phyloP scores from a whole-genome alignment of 129 eudicot genomes.

The Ambrosia trifida region DNA sequence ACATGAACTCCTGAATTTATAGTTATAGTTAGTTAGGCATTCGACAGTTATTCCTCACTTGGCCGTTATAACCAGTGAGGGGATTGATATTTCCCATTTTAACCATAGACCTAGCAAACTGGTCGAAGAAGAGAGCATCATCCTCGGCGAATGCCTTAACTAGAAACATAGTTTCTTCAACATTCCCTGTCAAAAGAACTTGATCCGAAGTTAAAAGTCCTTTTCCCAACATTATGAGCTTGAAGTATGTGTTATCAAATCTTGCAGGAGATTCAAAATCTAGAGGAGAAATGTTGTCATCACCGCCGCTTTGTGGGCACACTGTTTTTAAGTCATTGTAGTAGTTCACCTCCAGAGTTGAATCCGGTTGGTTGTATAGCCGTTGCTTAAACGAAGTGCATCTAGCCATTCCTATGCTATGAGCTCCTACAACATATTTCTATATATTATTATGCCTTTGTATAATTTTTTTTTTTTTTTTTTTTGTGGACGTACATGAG shows the following conservation, averaged over 20 bases:
- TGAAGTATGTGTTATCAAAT: constrained; percentile 87
- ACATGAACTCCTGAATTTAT: background rate
- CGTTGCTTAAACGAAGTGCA: constrained; percentile 77
- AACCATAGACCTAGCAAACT: constrained; percentile 67
- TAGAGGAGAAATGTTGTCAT: constrained; percentile 69
- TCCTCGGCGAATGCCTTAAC: constrained; percentile 63
- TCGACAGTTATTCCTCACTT: constrained; percentile 70
- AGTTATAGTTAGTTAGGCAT: constrained; percentile 35
- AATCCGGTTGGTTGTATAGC: constrained; percentile 78
- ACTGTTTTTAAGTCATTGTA: constrained; percentile 61
- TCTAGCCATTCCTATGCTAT: constrained; percentile 88
- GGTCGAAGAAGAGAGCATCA: constrained; percentile 59
- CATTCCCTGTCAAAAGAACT: constrained; percentile 68
- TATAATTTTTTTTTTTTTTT: too few relatives aligned
- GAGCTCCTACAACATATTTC: constrained; percentile 57
- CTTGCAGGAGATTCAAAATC: constrained; percentile 63
- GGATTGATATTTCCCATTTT: constrained; percentile 73
- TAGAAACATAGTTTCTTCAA: constrained; percentile 44
- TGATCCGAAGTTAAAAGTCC: constrained; percentile 84
- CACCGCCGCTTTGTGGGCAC: constrained; percentile 76
- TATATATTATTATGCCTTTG: too few relatives aligned
- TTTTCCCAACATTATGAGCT: constrained; percentile 76
- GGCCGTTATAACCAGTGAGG: constrained; percentile 60
- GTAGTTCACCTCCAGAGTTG: constrained; percentile 65
- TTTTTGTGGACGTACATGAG: background rate